Base-by-base conservation (phyloP, 2,329 filamentous ascomycete genomes). In the Septoria petroselini region DNA sequence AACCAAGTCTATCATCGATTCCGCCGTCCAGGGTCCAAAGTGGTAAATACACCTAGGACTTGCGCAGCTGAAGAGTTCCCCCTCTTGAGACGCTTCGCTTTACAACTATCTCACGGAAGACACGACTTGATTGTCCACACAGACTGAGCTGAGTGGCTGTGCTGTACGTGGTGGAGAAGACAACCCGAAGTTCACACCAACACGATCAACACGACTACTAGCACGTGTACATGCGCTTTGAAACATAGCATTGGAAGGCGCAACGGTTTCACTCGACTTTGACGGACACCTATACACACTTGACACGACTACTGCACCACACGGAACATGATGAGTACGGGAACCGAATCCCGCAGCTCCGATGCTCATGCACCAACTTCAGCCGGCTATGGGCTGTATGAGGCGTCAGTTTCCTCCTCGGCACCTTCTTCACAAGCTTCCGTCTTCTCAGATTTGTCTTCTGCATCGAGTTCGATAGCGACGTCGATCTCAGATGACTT, bases 361-460 rank as follows among this genome's bases (percentile, higher is more conserved):
- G 50, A 60, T 53, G 60, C 58, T 54, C 64, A 67, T 64, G 65
- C 64, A 54, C 59, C 65, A 57, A 65, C 64, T 41, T 61, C 66
- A 34, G 62, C 61, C 59, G 69, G 68, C 35, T 55, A 48, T 41
- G 60, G 51, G 29, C 79, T 83, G 58, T 91, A 88, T 71, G 81
- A 80, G 67, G 80, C 82, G 52, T 84, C 85, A 34, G 73, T 89
- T 75, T 81, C 84, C 65, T 85, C 85, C 49, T 87, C 86, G 60
- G 82, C 85, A 51, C 89, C 87, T 23, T 85, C 85, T 48, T 90
- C 86, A 15, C 80, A 84, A 50, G 81, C 83, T 48, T 93, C 88
- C 27, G 77, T 89, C 62, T 93, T 88, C 77, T 93, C 88, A 58
- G 79, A 81, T 64, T 68, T 70, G 33, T 65, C 76, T 42, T 84